A percentile compares a stretch with the other conserved stretches of the same genome.
phyloP scores from a whole-genome alignment of 1,284 basidiomycete species.

The Gastroboletus turbinatus region DNA sequence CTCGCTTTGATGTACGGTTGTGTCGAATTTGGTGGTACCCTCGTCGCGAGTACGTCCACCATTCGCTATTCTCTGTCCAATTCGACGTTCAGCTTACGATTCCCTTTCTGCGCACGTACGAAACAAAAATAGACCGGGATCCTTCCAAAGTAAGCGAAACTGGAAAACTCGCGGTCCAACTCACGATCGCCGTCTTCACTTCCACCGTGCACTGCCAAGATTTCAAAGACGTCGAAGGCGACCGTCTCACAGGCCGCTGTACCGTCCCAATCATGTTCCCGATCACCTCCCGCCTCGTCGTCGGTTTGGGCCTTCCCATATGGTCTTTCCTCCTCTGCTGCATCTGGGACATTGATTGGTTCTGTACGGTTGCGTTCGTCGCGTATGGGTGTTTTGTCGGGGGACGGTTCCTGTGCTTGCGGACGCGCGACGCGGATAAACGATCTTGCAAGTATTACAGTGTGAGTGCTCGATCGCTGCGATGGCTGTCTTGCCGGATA shows the following conservation, averaged over 20 bases:
- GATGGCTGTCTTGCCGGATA: not conserved
- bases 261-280: conserved; percentile 41
- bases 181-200: conserved; percentile 30
- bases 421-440: conserved; percentile 28
- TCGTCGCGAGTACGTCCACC: conserved; percentile 34
- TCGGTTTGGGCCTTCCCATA: conserved; percentile 25
- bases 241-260: conserved; percentile 31
- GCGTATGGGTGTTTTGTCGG: conserved; percentile 31
- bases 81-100: not conserved
- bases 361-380: conserved; percentile 25
- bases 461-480: conserved; percentile 20
- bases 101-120: not conserved
- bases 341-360: conserved; percentile 29
- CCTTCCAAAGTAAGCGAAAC: conserved; percentile 21
- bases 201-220: conserved; percentile 45
- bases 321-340: conserved; percentile 26
- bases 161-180: conserved; percentile 23
- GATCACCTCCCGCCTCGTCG: conserved; percentile 24
- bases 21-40: conserved; percentile 41
- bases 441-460: conserved; percentile 36
- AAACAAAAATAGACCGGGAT: conserved; percentile 11
- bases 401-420: conserved; percentile 26
- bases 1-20: conserved; percentile 40
- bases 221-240: conserved; percentile 40
- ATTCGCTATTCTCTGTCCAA: not conserved